Conservation (phyloP, 2,329 filamentous ascomycete species). For the Penicillium verrucosum region DNA sequence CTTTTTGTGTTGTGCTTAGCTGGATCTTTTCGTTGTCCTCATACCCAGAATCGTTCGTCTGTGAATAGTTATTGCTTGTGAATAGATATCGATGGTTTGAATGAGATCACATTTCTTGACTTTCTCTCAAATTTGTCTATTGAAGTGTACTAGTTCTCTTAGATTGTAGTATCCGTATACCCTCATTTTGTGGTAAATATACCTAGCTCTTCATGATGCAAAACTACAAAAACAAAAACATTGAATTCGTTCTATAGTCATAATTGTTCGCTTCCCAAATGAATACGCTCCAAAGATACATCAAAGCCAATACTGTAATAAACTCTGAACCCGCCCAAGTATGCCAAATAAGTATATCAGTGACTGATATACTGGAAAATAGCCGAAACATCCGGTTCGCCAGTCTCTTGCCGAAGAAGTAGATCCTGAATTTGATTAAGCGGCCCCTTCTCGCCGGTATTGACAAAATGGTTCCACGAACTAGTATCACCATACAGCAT, state of each 20-base stretch:
- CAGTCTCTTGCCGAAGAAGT: constrained; percentile 79
- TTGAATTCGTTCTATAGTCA: constrained; percentile 1
- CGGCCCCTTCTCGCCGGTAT: constrained; percentile 63
- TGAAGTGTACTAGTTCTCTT: neutral
- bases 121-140: neutral
- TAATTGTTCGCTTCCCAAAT: neutral
- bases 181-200: too few species aligned
- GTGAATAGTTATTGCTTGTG: neutral
- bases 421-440: constrained; percentile 85
- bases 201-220: neutral
- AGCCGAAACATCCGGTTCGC: constrained; percentile 77
- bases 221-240: neutral
- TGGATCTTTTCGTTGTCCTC: constrained; percentile 24
- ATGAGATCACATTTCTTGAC: neutral
- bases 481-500: constrained; percentile 98
- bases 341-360: constrained; percentile 35
- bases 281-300: neutral
- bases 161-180: neutral
- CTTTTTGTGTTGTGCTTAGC: neutral
- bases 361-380: constrained; percentile 99
- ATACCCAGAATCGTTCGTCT: neutral
- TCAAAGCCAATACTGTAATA: neutral
- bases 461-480: constrained; percentile 98
- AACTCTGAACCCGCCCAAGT: neutral
- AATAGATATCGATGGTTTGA: neutral